phyloP scores from a whole-genome alignment of 208 protist species.

The Trichomonas gallinae region DNA sequence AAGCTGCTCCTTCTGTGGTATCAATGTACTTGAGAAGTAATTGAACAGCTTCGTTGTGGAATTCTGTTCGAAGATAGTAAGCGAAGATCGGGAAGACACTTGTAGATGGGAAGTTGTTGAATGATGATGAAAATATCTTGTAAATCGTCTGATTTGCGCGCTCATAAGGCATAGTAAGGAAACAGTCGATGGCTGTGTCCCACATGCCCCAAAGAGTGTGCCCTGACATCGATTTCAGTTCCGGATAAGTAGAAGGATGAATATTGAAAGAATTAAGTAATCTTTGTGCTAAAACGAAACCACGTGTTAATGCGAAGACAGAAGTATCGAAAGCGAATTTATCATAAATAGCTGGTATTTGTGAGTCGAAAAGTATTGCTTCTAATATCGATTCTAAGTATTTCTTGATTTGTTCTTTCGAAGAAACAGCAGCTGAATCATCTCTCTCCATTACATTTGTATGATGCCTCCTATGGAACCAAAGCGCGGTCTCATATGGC shows the following conservation, averaged over 20 bases:
- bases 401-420: neutral
- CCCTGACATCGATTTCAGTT: neutral
- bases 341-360: neutral
- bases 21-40: neutral
- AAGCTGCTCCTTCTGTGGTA: neutral
- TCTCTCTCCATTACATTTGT: neutral
- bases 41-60: neutral
- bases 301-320: neutral
- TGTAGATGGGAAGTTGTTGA: neutral
- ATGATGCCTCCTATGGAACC: neutral
- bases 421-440: neutral
- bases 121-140: neutral
- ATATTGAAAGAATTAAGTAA: neutral
- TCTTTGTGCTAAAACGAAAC: neutral
- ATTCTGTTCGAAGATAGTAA: neutral
- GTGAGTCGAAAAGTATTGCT: neutral
- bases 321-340: neutral
- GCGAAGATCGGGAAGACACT: neutral
- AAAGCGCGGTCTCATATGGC: neutral
- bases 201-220: neutral
- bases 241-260: neutral
- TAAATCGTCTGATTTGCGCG: neutral
- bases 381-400: neutral
- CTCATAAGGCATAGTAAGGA: neutral
- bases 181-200: neutral